Percentiles rank a stretch among this genome's conserved stretches.
Conservation (phyloP, 2,329 filamentous ascomycete genomes). For the Colletotrichum limetticola region DNA sequence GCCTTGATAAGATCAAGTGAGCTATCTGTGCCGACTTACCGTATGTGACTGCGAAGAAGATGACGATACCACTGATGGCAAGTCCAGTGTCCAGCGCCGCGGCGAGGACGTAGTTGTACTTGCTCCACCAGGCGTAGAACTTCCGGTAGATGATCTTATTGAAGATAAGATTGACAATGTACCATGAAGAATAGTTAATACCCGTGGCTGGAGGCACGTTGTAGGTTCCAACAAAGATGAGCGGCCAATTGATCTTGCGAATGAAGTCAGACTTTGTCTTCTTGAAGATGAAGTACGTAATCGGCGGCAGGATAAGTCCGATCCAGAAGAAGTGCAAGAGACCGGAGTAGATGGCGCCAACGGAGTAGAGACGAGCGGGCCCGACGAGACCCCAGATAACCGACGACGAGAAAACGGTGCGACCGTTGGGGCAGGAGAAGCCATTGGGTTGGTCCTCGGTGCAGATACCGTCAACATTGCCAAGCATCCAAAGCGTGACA, state of each 20-base stretch:
- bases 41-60: slow-evolving; percentile 51
- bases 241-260: slow-evolving; percentile 62
- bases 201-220: slow-evolving; percentile 66
- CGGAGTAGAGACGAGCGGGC: slow-evolving; percentile 46
- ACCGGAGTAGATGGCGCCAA: slow-evolving; percentile 55
- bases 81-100: slow-evolving; percentile 68
- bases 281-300: slow-evolving; percentile 60
- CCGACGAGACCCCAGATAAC: slow-evolving; percentile 71
- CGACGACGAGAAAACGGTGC: slow-evolving; percentile 70
- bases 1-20: too few species aligned
- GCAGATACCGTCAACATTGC: slow-evolving; percentile 64
- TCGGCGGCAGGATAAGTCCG: slow-evolving; percentile 58
- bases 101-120: slow-evolving; percentile 69
- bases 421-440: slow-evolving; percentile 67
- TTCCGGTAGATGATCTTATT: slow-evolving; percentile 62
- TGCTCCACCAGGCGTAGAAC: slow-evolving; percentile 65
- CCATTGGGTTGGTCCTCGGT: slow-evolving; percentile 56
- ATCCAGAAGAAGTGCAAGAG: slow-evolving; percentile 65
- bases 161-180: slow-evolving; percentile 64
- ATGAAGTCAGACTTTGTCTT: slow-evolving; percentile 56
- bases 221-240: slow-evolving; percentile 61
- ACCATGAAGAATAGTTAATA: slow-evolving; percentile 65
- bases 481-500: slow-evolving; percentile 46
- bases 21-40: slow-evolving; percentile 41
- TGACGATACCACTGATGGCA: slow-evolving; percentile 64